Conservation (phyloP, 2,329 filamentous ascomycete genomes). For the Juglanconis sp. region DNA sequence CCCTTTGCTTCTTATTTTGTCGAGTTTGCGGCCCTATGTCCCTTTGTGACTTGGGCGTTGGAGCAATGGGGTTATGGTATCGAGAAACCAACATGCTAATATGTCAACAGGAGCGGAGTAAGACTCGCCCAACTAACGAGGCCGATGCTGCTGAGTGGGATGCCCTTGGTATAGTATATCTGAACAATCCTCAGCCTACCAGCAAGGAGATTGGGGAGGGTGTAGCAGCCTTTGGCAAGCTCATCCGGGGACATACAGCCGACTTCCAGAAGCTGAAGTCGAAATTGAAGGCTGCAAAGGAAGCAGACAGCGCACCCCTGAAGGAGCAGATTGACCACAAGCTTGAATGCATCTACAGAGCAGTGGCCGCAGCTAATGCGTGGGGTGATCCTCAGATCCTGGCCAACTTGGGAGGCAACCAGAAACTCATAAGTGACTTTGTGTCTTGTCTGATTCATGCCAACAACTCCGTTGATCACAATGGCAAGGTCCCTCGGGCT, state of each 20-base stretch:
- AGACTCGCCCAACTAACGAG: slow-evolving; percentile 41
- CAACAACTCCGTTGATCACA: slow-evolving; percentile 50
- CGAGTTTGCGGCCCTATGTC: too few relatives aligned
- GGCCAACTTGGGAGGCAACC: slow-evolving; percentile 56
- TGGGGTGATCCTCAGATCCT: slow-evolving; percentile 54
- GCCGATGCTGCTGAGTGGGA: slow-evolving; percentile 52
- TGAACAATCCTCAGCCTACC: slow-evolving; percentile 37
- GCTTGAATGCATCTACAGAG: slow-evolving; percentile 47
- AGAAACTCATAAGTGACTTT: slow-evolving; percentile 53
- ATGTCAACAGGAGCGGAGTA: slow-evolving; percentile 34
- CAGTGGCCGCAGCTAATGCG: slow-evolving; percentile 51
- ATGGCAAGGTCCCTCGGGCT: slow-evolving; percentile 51
- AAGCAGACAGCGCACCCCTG: slow-evolving; percentile 34
- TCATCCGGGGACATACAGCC: slow-evolving; percentile 45
- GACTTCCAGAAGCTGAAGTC: slow-evolving; percentile 47
- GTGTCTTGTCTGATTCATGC: slow-evolving; percentile 53
- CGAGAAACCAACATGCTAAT: neutral
- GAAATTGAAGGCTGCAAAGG: slow-evolving; percentile 41
- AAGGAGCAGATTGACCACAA: slow-evolving; percentile 41
- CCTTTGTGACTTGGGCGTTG: too few relatives aligned
- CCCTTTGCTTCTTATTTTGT: too few relatives aligned
- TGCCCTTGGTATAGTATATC: slow-evolving; percentile 48
- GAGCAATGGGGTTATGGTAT: neutral
- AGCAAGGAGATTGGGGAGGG: slow-evolving; percentile 40
- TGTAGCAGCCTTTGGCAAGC: slow-evolving; percentile 50